A percentile compares a stretch with the other conserved stretches of the same genome.
Conservation (phyloP, 2,329 filamentous ascomycete genomes). For the Cytospora piceicola region DNA sequence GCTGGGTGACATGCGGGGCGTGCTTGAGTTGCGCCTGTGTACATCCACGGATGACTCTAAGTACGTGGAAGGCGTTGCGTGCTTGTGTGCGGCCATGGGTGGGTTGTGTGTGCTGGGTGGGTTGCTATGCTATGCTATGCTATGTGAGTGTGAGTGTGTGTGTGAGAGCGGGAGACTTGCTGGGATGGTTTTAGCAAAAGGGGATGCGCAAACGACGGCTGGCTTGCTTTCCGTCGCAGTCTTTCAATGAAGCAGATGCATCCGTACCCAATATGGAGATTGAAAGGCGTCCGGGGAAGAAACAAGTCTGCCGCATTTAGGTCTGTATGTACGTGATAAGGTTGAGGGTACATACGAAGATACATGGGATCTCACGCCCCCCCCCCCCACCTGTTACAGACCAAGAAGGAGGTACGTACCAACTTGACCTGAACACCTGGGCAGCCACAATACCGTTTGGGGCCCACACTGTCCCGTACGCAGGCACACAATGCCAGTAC, state of each 20-base stretch:
- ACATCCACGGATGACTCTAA: constrained; percentile 10
- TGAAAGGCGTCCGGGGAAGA: constrained; percentile 4
- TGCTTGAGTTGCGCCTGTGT: constrained; percentile 16
- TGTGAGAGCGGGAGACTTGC: constrained; percentile 30
- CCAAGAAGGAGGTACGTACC: constrained; percentile 14
- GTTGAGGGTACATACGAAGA: neutral
- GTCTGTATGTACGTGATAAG: neutral
- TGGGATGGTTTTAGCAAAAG: constrained; percentile 20
- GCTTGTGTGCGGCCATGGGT: constrained; percentile 31
- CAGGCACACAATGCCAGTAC: constrained; percentile 9
- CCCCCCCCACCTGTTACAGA: neutral
- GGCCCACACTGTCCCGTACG: neutral
- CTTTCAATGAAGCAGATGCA: neutral
- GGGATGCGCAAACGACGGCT: constrained; percentile 4
- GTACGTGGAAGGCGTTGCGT: constrained; percentile 26
- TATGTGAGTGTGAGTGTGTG: constrained; percentile 35
- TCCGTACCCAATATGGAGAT: neutral
- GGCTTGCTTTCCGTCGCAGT: constrained; percentile 8
- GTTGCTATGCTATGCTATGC: neutral
- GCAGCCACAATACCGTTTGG: constrained; percentile 15
- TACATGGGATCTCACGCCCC: constrained; percentile 5
- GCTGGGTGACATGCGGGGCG: constrained; percentile 23
- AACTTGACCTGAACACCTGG: neutral
- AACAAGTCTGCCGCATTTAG: neutral
- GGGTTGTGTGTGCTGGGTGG: constrained; percentile 23